Evolutionary conservation across 75 land plant genomes (phyloP).

Genomic region (Pinus albicaulis): DNA sequence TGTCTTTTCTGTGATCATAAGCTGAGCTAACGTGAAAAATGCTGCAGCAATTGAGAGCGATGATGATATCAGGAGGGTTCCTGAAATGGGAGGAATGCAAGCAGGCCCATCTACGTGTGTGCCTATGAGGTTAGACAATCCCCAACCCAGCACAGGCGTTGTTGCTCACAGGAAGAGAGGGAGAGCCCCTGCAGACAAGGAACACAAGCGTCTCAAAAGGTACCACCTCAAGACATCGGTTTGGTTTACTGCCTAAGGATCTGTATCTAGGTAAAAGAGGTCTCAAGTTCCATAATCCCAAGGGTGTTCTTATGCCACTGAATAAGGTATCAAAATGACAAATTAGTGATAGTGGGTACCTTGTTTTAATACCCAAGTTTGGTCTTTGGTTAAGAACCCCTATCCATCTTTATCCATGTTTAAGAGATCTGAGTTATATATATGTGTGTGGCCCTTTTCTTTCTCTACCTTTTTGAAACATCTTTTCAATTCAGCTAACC

Average conservation of each 20-base stretch:
- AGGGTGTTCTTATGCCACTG: background rate
- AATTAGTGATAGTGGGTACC: no score
- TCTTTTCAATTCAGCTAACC: background rate
- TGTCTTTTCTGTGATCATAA: background rate
- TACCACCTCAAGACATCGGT: background rate
- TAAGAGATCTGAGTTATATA: background rate
- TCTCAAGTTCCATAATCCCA: no score
- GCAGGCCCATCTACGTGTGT: constrained; percentile 41
- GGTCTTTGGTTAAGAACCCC: no score
- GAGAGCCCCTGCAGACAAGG: constrained; percentile 83
- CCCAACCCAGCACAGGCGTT: constrained; percentile 29
- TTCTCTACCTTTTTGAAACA: background rate
- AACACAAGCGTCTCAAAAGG: constrained; percentile 89
- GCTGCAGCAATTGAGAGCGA: constrained; percentile 82
- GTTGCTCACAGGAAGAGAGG: constrained; percentile 60
- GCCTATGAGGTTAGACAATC: constrained; percentile 37
- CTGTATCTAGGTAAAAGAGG: no score
- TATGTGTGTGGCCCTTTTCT: background rate
- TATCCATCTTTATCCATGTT: no score
- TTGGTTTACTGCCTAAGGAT: no score
- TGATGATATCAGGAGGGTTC: constrained; percentile 92
- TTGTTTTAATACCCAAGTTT: no score
- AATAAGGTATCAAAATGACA: no score
- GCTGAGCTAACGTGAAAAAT: background rate
- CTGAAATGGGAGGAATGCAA: constrained; percentile 61